Evolutionary conservation across 2,329 filamentous ascomycete genomes (phyloP), one percentile per base, ranked within the genome.

Genomic region (Hypocreales sp.): DNA sequence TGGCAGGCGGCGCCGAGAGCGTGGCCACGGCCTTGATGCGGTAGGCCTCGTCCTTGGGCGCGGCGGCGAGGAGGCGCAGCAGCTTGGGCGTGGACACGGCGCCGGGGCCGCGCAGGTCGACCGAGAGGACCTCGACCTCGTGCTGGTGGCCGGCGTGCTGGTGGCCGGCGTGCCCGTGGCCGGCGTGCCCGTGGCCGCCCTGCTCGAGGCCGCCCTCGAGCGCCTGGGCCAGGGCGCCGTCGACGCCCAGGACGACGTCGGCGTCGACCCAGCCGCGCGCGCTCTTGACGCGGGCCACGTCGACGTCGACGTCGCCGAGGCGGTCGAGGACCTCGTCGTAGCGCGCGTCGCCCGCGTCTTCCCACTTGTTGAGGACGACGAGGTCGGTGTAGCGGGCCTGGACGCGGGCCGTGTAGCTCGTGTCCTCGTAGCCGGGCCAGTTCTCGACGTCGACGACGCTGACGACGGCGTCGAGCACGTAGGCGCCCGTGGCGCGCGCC

Each of bases 361-460:
- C 86, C 80, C 83, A 92, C 57, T 94, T 94, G 51, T 93, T 94
- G 42, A 92, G 77, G 11, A 94, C 72, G 34, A 94, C 77, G 35
- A 94, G 49, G 52, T 94, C 86, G 8, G 86, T 94, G 50, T 92
- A 93, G 35, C 71, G 64, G 4, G 84, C 86, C 61, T 94, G 86
- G 39, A 93, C 62, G 45, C 79, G 76, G 6, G 86, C 86, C 31
- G 86, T 94, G 45, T 81, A 87, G 32, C 76, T 83, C 15, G 80
- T 92, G 50, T 92, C 84, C 41, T 90, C 82, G 45, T 94, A 94
- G 0, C 86, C 86, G 43, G 73, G 60, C 84, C 84, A 94, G 46
- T 94, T 94, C 65, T 93, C 86, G 8, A 92, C 84, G 45, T 94
- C 86, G 32, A 94, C 75, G 14, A 93, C 84, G 40, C 73, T 82